Base-by-base conservation (phyloP, 768 basidiomycete species). In the Brasilioporus rufonigricans region DNA sequence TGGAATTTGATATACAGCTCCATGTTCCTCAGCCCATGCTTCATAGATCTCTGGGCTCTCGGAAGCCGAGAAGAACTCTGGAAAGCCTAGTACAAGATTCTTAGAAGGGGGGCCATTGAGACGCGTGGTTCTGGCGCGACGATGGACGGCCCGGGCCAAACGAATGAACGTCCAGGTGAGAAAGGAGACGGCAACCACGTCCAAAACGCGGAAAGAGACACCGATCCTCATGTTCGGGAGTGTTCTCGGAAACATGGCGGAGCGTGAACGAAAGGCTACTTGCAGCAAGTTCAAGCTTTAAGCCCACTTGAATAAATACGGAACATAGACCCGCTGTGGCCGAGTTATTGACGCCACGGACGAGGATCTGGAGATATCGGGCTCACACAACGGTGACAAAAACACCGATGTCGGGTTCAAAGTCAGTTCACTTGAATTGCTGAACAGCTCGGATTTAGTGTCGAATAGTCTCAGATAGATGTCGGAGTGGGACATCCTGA, bases 1-100 rank as follows among this genome's bases (percentile, higher is more conserved):
- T 3, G 81, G 77, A 7, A 82, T 52, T 18, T 66, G 50, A 60
- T 70, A 85, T 0, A 73, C 79, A 1, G 74, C 56, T 1, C 84
- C 83, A 39, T 81, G 80, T 48, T 77, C 57, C 14, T 60, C 59
- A 0, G 73, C 72, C 83, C 82, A 84, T 5, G 65, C 52, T 50
- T 81, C 80, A 50, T 76, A 78, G 76, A 72, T 55, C 23, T 5
- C 71, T 68, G 23, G 69, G 45, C 75, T 71, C 0, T 69, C 66
- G 0, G 67, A 56, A 9, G 66, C 59, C 32, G 61, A 58, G 10
- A 77, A 50, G 27, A 67, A 48, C 16, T 65, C 64, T 23, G 63
- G 63, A 29, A 52, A 71, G 16, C 82, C 82, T 50, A 78, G 77
- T 16, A 81, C 23, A 47, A 73, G 67, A 53, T 73, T 81, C 29